Evolutionary conservation across 2,329 filamentous ascomycete species (phyloP).

Genomic region (Ascochyta rabiei): DNA sequence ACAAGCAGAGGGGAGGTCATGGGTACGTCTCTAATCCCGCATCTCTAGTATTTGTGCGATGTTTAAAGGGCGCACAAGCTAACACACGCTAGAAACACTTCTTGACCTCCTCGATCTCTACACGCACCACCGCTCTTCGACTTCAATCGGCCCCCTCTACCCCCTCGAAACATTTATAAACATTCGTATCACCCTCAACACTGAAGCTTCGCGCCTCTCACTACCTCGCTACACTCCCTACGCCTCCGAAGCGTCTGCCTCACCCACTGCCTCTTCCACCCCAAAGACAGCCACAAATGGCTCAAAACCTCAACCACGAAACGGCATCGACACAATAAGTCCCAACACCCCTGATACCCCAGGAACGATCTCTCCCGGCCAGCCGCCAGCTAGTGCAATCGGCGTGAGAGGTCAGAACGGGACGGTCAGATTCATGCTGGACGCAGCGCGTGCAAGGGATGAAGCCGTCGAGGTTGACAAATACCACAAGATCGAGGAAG

Average conservation of each 20-base stretch:
- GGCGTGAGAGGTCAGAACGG: conserved; percentile 62
- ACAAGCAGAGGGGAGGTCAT: conserved; percentile 55
- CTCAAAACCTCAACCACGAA: conserved; percentile 31
- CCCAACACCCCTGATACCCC: conserved; percentile 53
- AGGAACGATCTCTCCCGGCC: conserved; percentile 49
- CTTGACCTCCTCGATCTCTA: conserved; percentile 92
- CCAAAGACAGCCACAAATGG: conserved; percentile 27
- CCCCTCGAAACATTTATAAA: conserved; percentile 80
- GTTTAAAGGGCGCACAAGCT: not conserved
- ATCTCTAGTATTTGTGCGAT: not conserved
- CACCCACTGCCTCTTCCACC: conserved; percentile 13
- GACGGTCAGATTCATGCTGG: conserved; percentile 88
- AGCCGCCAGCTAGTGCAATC: conserved; percentile 46
- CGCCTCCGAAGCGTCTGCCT: conserved; percentile 37
- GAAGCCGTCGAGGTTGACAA: conserved; percentile 72
- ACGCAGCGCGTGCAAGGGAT: conserved; percentile 72
- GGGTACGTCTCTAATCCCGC: conserved; percentile 31
- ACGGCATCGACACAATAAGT: conserved; percentile 42
- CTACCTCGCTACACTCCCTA: conserved; percentile 65
- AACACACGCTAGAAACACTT: conserved; percentile 71
- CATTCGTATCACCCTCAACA: conserved; percentile 85
- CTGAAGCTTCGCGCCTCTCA: conserved; percentile 71
- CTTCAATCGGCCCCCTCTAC: conserved; percentile 74
- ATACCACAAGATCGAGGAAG: conserved; percentile 75
- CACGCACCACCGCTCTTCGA: conserved; percentile 78